Evolutionary conservation across 2,329 filamentous ascomycete species (phyloP), one percentile per base, ranked within the genome.

Genomic region (Aspergillus sergii): DNA sequence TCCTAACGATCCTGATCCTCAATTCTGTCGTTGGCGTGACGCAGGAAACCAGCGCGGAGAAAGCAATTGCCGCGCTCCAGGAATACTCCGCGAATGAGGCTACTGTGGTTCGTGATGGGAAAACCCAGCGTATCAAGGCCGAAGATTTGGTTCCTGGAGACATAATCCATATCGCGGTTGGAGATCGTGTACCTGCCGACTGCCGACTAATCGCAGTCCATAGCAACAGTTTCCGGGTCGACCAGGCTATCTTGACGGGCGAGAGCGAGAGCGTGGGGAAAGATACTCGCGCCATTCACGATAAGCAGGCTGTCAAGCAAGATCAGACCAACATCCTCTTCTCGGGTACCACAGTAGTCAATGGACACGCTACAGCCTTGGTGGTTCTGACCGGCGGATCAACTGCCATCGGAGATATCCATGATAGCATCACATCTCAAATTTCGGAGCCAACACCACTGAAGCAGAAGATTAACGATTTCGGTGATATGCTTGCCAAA

Each of bases 11-110:
- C 75, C 86, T 99, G 53, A 91, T 99, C 67, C 89, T 99, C 72
- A 99, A 99, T 81, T 92, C 95, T 65, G 90, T 99, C 70, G 95
- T 99, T 68, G 95, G 95, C 76, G 95, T 99, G 32, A 97, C 94
- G 61, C 95, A 99, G 84, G 95, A 99, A 84, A 97, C 92, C 81
- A 97, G 94, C 76, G 95, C 95, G 69, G 95, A 99, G 80, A 97
- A 98, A 83, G 95, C 95, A 58, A 99, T 99, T 77, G 94, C 95
- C 30, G 95, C 95, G 51, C 87, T 99, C 62, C 95, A 99, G 81
- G 94, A 99, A 86, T 99, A 99, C 82, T 98, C 94, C 34, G 95
- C 95, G 74, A 99, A 98, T 80, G 93, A 97, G 80, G 94, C 95
- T 71, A 99, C 94, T 76, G 94, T 96, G 59, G 79, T 97, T 63